phyloP scores from a whole-genome alignment of 228 moss, liverwort and hornwort species.

The Sphagnum fallax region DNA sequence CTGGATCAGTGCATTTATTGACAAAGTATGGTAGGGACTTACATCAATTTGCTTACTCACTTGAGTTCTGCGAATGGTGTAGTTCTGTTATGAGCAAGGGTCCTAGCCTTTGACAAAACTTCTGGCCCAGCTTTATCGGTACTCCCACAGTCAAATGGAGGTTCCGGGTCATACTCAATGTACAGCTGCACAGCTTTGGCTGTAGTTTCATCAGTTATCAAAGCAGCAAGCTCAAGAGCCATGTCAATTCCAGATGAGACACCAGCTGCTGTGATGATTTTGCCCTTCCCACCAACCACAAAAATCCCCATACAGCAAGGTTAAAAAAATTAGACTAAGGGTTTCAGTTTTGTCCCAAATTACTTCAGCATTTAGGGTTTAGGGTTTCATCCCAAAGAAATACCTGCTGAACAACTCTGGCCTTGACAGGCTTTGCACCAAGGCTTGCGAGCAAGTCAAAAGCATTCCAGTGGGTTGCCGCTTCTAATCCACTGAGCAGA shows the following conservation, averaged over 20 bases:
- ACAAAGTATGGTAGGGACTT: no score
- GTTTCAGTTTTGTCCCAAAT: no score
- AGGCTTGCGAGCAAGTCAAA: conserved; percentile 22
- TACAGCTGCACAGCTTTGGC: conserved; percentile 60
- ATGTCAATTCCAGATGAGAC: conserved; percentile 80
- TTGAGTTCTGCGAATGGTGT: no score
- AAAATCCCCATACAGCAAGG: no score
- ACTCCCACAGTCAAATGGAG: conserved; percentile 55
- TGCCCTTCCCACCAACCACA: conserved; percentile 29
- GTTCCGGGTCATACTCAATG: conserved; percentile 76
- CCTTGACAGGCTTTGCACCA: conserved; percentile 36
- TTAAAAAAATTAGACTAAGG: no score
- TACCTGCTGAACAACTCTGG: conserved; percentile 63
- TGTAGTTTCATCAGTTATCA: conserved; percentile 44
- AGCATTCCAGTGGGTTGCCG: conserved; percentile 56
- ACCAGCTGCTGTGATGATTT: conserved; percentile 70
- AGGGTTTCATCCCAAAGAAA: no score
- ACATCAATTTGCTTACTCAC: no score
- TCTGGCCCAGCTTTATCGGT: conserved; percentile 43
- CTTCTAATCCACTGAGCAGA: conserved; percentile 54
- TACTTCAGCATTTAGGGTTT: no score
- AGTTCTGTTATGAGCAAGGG: no score
- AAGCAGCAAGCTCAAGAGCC: conserved; percentile 50
- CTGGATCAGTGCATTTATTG: no score
- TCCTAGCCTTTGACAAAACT: conserved; percentile 26